A percentile compares a stretch with the other conserved stretches of the same genome.
These are phyloP conservation scores for Atkinsonella texensis DNA, from an alignment of 2,329 filamentous ascomycete species.

Conservation along the genomic window DNA sequence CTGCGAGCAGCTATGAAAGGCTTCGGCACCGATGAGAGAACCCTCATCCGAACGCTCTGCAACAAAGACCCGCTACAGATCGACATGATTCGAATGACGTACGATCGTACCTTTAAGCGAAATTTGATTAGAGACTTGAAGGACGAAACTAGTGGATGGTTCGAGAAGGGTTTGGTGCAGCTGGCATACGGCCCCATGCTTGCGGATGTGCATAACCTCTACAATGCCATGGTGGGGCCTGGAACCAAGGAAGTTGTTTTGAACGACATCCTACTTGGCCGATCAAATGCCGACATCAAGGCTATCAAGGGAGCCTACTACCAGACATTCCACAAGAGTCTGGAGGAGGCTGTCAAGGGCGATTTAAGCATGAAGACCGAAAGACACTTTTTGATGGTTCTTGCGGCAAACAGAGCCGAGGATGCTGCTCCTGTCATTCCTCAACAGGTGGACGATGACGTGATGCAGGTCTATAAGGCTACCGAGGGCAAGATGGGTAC, in stretches of 20 bases:
- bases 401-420: conserved; percentile 62
- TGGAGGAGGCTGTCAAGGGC: conserved; percentile 61
- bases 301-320: conserved; percentile 77
- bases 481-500: conserved; percentile 63
- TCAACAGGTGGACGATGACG: conserved; percentile 62
- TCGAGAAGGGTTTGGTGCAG: conserved; percentile 62
- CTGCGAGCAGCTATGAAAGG: conserved; percentile 83
- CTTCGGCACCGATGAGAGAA: conserved; percentile 77
- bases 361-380: conserved; percentile 83
- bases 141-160: conserved; percentile 63
- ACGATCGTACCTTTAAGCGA: conserved; percentile 50
- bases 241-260: conserved; percentile 81
- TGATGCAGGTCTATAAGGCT: conserved; percentile 63
- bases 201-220: conserved; percentile 60
- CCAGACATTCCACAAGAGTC: conserved; percentile 48
- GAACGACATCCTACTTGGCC: conserved; percentile 72
- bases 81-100: conserved; percentile 54
- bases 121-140: conserved; percentile 65
- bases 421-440: conserved; percentile 64
- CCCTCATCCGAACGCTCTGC: conserved; percentile 57
- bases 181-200: conserved; percentile 68
- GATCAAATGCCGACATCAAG: conserved; percentile 76
- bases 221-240: conserved; percentile 60
- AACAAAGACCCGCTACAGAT: conserved; percentile 70
- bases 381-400: conserved; percentile 70